Base-by-base conservation (phyloP, 768 basidiomycete genomes). In the Cystobasidium tubakii region DNA sequence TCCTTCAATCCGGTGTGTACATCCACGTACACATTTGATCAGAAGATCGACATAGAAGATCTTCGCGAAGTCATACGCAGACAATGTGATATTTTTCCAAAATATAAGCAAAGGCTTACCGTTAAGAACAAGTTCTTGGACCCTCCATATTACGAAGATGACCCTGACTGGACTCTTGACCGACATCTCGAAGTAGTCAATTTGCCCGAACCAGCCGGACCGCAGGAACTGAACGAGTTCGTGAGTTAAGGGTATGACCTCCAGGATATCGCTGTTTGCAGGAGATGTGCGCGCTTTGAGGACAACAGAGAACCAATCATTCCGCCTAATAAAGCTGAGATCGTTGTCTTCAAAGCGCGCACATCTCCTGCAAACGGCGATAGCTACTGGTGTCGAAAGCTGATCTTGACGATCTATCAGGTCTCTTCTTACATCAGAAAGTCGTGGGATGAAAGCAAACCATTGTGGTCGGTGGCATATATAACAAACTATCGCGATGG, bases 1-100 rank as follows among this genome's bases (percentile, higher is more conserved):
- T 13, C 54, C 39, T 71, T 71, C 69, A 71, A 60, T 44, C 69
- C 69, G 21, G 69, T 71, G 25, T 71, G 69, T 44, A 34, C 53
- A 9, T 57, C 53, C 3, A 62, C 55, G n/a, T 71, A 71, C 29
- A 34, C 36, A 2, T 62, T 71, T 21, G 31, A 71, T 4, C 3
- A 44, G 15, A 34, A 55, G 21, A 6, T 71, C 9, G 25, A 55
- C 23, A 31, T 60, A 34, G 69, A 44, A 25, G 33, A 60, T n/a
- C 55, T 71, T 25, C 53, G 69, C 19, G 53, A 55, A 19, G 69
- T 53, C 29, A 34, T 71, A 3, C 27, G 29, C 9, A 53, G 34
- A 27, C 69, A 71, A 39, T 42, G 69, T 44, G 1, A 71, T 12
- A 10, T 71, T 44, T 71, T 71, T 31, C 69, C 69, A 55, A 71